phyloP scores from a whole-genome alignment of 2,329 filamentous ascomycete species.

The Monilinia vaccinii-corymbosi region DNA sequence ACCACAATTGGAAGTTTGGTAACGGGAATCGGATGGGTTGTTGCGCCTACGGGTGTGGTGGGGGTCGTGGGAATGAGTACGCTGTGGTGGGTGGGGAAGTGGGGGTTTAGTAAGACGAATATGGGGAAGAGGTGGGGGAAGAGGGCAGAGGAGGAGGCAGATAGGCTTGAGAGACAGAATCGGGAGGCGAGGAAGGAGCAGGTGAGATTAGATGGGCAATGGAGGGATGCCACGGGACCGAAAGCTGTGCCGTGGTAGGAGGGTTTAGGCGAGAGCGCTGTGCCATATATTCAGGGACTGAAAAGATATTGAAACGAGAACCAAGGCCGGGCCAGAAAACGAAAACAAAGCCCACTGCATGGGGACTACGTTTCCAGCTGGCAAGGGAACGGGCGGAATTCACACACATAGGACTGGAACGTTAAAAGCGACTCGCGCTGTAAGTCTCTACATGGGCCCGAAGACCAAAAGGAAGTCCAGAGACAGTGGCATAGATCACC shows the following conservation, averaged over 20 bases:
- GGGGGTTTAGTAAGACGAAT: slow-evolving; percentile 26
- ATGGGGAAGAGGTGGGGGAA: slow-evolving; percentile 15
- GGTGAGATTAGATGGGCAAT: slow-evolving; percentile 25
- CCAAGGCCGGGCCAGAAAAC: neutral
- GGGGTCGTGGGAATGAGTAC: slow-evolving; percentile 23
- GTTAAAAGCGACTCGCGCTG: too few species aligned
- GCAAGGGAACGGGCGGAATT: too few species aligned
- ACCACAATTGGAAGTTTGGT: slow-evolving; percentile 25
- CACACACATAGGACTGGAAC: too few species aligned
- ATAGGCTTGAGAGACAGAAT: slow-evolving; percentile 5
- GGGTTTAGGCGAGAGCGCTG: neutral
- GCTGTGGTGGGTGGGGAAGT: slow-evolving; percentile 27
- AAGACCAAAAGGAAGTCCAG: neutral
- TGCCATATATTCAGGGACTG: neutral
- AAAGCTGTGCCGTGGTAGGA: slow-evolving; percentile 26
- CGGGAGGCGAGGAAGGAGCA: slow-evolving; percentile 16
- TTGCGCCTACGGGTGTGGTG: slow-evolving; percentile 26
- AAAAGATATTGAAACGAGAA: neutral
- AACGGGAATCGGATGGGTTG: slow-evolving; percentile 24
- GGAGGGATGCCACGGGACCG: slow-evolving; percentile 26
- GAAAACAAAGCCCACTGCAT: too few species aligned
- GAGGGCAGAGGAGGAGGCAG: slow-evolving; percentile 17
- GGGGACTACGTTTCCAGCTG: too few species aligned
- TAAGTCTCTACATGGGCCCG: neutral
- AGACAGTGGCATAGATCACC: neutral